Conservation (phyloP, 495 filamentous ascomycete species). For the Penicillium crystallinum region DNA sequence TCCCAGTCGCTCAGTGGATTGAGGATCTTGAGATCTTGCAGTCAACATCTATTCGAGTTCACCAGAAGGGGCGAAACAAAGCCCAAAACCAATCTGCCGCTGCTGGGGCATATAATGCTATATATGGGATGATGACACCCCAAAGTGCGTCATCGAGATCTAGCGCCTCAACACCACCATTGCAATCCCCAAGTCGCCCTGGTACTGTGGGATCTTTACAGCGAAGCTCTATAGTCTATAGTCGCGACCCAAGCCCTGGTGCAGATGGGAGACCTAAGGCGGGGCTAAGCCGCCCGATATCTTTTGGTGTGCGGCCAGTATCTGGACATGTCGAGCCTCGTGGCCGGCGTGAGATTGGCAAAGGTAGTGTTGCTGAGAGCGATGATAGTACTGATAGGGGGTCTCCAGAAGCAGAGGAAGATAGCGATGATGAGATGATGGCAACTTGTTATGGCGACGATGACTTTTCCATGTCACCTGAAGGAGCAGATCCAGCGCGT, state of each 20-base stretch:
- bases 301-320: constrained; percentile 35
- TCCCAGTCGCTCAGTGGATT: constrained; percentile 67
- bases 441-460: constrained; percentile 41
- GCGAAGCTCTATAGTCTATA: constrained; percentile 45
- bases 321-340: constrained; percentile 34
- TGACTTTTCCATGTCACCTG: constrained; percentile 36
- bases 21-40: constrained; percentile 59
- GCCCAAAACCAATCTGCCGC: constrained; percentile 25
- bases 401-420: constrained; percentile 32
- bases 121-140: constrained; percentile 39
- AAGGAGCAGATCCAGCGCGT: constrained; percentile 31
- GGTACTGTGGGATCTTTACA: constrained; percentile 37
- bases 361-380: constrained; percentile 20
- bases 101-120: constrained; percentile 35
- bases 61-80: constrained; percentile 37
- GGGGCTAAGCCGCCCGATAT: constrained; percentile 34
- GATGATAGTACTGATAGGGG: constrained; percentile 26
- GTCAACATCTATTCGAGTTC: constrained; percentile 48
- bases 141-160: constrained; percentile 26
- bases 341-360: constrained; percentile 29
- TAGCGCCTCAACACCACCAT: constrained; percentile 44
- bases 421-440: constrained; percentile 43
- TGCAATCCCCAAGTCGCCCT: constrained; percentile 42
- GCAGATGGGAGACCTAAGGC: constrained; percentile 30
- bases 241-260: constrained; percentile 38